Conservation (phyloP, 345 rosid genomes). For the Noccaea caerulescens region DNA sequence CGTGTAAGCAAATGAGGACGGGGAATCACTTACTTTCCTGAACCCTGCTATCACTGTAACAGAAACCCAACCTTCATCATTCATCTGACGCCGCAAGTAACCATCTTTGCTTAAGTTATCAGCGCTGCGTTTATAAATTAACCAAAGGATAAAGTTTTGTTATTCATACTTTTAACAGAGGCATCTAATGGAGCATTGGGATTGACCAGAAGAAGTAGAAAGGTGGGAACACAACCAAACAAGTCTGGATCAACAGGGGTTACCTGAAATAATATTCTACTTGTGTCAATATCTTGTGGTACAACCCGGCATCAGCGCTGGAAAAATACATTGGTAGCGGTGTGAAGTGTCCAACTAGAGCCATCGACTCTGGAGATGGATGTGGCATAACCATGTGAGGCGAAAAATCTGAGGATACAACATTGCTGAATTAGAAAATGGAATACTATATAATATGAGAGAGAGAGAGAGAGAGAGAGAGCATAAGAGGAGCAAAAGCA, state of each 20-base stretch:
- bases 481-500: neutral
- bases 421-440: neutral
- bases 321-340: constrained; percentile 27
- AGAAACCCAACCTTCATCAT: constrained; percentile 87
- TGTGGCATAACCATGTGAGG: constrained; percentile 26
- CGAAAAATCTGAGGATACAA: constrained; percentile 28
- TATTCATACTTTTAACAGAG: constrained; percentile 2
- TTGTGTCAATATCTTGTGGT: constrained; percentile 55
- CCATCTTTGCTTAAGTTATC: constrained; percentile 76
- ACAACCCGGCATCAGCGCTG: constrained; percentile 32
- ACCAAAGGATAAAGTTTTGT: constrained; percentile 5
- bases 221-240: constrained; percentile 15
- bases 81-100: constrained; percentile 78
- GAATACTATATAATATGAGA: neutral
- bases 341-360: constrained; percentile 33
- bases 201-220: constrained; percentile 6
- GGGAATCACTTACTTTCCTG: constrained; percentile 66
- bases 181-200: constrained; percentile 7
- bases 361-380: constrained; percentile 34
- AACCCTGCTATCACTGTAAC: constrained; percentile 73
- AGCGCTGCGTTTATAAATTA: constrained; percentile 53
- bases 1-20: constrained; percentile 13
- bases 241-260: neutral
- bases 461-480: constrained; percentile 26
- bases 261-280: constrained; percentile 92